A percentile compares a stretch with the other conserved stretches of the same genome.
Conservation (phyloP, 352 stramenopile genomes). For the Thalassiosira pacifica region DNA sequence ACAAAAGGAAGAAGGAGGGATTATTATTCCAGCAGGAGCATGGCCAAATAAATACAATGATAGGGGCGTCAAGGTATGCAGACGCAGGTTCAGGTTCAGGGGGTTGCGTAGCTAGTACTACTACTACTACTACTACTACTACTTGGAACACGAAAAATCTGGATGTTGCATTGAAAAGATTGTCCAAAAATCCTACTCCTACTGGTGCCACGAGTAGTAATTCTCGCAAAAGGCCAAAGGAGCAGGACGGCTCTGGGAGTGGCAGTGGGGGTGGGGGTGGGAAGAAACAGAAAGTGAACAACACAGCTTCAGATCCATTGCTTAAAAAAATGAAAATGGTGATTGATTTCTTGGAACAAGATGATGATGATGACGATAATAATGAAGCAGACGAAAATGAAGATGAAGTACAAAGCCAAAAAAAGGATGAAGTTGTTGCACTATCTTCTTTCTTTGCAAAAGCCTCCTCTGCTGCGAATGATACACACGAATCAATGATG, state of each 20-base stretch:
- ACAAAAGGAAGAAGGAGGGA: too few relatives aligned
- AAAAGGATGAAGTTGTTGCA: too few relatives aligned
- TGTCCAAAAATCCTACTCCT: slow-evolving; percentile 19
- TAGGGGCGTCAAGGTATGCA: too few relatives aligned
- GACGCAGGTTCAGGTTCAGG: too few relatives aligned
- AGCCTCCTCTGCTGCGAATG: slow-evolving; percentile 34
- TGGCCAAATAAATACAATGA: too few relatives aligned
- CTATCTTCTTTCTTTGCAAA: slow-evolving; percentile 12
- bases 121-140: too few relatives aligned
- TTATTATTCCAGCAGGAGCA: too few relatives aligned
- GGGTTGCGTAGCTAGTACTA: too few relatives aligned
- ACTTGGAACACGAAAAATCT: slow-evolving; percentile 61
- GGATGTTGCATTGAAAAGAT: slow-evolving; percentile 28
- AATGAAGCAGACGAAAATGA: slow-evolving; percentile 20
- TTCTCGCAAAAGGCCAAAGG: slow-evolving; percentile 3
- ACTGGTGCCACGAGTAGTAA: background rate
- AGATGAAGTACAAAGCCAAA: background rate
- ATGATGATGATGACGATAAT: slow-evolving; percentile 19
- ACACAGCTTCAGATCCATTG: slow-evolving; percentile 40
- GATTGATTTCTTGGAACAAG: slow-evolving; percentile 40
- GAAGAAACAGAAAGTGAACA: slow-evolving; percentile 64
- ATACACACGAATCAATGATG: slow-evolving; percentile 39
- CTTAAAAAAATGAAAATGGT: slow-evolving; percentile 62
- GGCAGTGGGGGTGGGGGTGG: too few relatives aligned
- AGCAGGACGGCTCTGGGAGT: background rate